Base-by-base conservation (phyloP, 768 basidiomycete genomes). In the Gymnopilus junonius region DNA sequence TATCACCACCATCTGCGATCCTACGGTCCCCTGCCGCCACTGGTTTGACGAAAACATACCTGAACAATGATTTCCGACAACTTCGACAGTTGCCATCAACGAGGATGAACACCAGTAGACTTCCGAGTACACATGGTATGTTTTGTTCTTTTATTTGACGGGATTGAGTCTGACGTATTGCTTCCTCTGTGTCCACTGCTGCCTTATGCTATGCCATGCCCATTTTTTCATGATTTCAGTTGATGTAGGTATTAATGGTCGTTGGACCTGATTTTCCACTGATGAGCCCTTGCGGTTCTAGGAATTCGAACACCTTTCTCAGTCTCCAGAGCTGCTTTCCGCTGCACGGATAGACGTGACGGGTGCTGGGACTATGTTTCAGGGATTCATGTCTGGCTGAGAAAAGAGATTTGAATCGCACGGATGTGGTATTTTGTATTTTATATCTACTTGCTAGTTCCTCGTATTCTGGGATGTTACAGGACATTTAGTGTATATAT, bases 91-190 rank as follows among this genome's bases (percentile, higher is more conserved):
- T 80, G 42, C 83, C 91, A 32, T 83, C 86, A 10, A 85, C 89
- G 65, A 85, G 91, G 68, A 85, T 92, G 73, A 95, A 94, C 70
- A 94, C 92, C 59, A 94, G 93, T 75, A 82, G 93, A 69, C 79
- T 94, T 46, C 93, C 93, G 10, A 94, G 93, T 75, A 89, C 87
- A 80, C 93, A 95, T 75, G 93, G 84, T 84, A 57, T 43, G 82
- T 71, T 59, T 20, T 35, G 1, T 53, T 31, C 29, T 32, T 59
- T 29, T 29, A 11, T 31, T 39, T 48, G 27, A 37, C 32, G 39
- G 60, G n/a, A 40, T 31, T 5, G 27, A 25, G 15, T 58, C 20
- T 34, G 23, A 20, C 34, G 29, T 4, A 12, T 35, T 51, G 10
- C 55, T 23, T 20, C 46, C 55, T 40, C 8, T 23, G 29, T 54